A percentile compares a stretch with the other conserved stretches of the same genome.
Conservation (phyloP, 2,329 filamentous ascomycete genomes). For the Colletotrichum tanaceti region DNA sequence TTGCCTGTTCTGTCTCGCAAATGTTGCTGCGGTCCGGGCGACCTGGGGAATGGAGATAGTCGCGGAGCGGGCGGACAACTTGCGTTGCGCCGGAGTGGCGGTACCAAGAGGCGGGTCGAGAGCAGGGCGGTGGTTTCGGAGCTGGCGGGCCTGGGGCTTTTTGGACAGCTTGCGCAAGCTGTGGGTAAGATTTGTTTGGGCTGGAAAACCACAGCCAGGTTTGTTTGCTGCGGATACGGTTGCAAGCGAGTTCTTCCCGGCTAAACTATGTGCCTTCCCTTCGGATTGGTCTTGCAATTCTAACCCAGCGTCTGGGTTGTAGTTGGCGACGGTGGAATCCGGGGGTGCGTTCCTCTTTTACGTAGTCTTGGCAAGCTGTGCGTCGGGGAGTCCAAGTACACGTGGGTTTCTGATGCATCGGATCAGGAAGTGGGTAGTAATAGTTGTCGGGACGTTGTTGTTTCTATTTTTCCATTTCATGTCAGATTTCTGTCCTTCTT, state of each 20-base stretch:
- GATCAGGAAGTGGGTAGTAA: slow-evolving; percentile 6
- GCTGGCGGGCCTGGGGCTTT: slow-evolving; percentile 7
- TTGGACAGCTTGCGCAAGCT: slow-evolving; percentile 11
- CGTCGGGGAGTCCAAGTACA: slow-evolving; percentile 18
- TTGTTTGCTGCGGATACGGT: background rate
- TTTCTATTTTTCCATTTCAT: slow-evolving; percentile 28
- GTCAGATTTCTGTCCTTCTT: background rate
- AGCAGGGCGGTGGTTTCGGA: slow-evolving; percentile 25
- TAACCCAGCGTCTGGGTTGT: slow-evolving; percentile 14
- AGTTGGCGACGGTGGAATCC: background rate
- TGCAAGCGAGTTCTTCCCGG: background rate
- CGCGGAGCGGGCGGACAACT: background rate
- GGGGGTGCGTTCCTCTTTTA: background rate
- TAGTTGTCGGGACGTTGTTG: background rate
- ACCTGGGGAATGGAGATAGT: background rate
- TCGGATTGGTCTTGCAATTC: slow-evolving; percentile 7
- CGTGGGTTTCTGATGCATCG: slow-evolving; percentile 22
- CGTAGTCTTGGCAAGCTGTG: slow-evolving; percentile 8
- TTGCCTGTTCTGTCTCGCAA: slow-evolving; percentile 4
- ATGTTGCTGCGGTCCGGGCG: background rate
- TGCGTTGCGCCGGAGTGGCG: slow-evolving; percentile 1
- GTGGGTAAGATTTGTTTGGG: background rate
- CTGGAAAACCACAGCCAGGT: background rate
- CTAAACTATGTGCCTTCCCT: slow-evolving; percentile 8
- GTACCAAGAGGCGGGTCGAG: slow-evolving; percentile 6